phyloP scores from a whole-genome alignment of 1,284 basidiomycete species.

The Polyporus tsugae region DNA sequence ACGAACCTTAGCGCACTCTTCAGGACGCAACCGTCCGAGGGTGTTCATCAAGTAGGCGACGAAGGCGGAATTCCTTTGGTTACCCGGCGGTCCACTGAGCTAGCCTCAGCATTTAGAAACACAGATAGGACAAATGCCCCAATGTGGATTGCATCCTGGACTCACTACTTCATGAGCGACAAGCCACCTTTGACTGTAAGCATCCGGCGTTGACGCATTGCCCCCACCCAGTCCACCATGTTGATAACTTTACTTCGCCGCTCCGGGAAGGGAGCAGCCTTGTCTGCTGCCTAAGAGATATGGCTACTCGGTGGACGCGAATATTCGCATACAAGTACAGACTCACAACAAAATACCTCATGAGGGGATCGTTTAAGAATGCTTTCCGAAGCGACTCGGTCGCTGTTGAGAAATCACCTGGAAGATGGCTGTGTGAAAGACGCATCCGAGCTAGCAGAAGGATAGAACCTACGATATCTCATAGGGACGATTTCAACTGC shows the following conservation, averaged over 20 bases:
- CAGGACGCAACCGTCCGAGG: constrained; percentile 2
- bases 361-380: constrained; percentile 21
- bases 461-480: constrained; percentile 13
- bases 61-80: neutral
- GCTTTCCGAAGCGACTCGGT: constrained; percentile 16
- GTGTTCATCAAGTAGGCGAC: neutral
- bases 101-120: neutral
- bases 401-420: constrained; percentile 17
- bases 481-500: constrained; percentile 14
- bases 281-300: constrained; percentile 18
- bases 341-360: constrained; percentile 23
- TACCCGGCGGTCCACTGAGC: constrained; percentile 1
- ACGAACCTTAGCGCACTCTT: constrained; percentile 6
- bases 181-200: constrained; percentile 15
- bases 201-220: constrained; percentile 18
- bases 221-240: constrained; percentile 15
- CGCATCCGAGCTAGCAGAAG: neutral
- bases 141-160: neutral
- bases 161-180: constrained; percentile 27
- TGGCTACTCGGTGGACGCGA: neutral
- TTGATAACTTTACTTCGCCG: constrained; percentile 5
- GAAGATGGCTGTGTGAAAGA: too few relatives aligned
- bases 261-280: constrained; percentile 14
- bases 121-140: neutral
- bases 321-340: too few relatives aligned